Evolutionary conservation across 768 basidiomycete species (phyloP).

Genomic region (Guyanaporus albipodus): DNA sequence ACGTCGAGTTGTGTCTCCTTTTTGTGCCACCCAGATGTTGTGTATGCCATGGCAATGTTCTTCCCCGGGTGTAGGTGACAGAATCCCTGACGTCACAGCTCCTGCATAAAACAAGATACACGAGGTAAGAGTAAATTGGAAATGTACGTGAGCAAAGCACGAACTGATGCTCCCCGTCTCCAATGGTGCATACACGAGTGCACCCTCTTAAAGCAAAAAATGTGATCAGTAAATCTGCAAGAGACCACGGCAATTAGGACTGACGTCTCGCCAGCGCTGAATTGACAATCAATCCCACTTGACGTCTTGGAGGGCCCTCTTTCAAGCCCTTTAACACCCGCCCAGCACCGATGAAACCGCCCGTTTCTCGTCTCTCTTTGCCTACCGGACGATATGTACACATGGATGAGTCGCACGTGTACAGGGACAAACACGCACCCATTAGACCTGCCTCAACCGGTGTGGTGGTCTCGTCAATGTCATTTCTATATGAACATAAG

Average conservation of each 20-base stretch:
- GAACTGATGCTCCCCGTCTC: slow-evolving; percentile 58
- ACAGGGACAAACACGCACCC: not conserved
- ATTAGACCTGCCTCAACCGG: too few relatives aligned
- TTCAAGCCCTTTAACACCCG: slow-evolving; percentile 71
- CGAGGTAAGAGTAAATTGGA: too few relatives aligned
- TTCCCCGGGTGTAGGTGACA: slow-evolving; percentile 83
- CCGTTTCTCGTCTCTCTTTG: slow-evolving; percentile 72
- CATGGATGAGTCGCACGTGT: not conserved
- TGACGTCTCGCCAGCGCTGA: slow-evolving; percentile 83
- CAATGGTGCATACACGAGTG: slow-evolving; percentile 60
- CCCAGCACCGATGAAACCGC: slow-evolving; percentile 76
- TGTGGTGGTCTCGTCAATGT: too few relatives aligned
- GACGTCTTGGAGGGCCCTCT: slow-evolving; percentile 68
- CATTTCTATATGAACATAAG: slow-evolving; percentile 83
- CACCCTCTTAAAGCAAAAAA: slow-evolving; percentile 58
- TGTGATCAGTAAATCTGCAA: not conserved
- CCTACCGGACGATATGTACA: slow-evolving; percentile 51
- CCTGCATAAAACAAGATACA: too few relatives aligned
- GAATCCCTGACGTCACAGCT: slow-evolving; percentile 89
- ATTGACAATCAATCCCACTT: slow-evolving; percentile 80
- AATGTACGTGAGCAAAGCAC: slow-evolving; percentile 20
- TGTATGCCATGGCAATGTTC: slow-evolving; percentile 97
- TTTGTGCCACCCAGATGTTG: slow-evolving; percentile 78
- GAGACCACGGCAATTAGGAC: slow-evolving; percentile 15
- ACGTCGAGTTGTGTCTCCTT: slow-evolving; percentile 89